These are phyloP conservation scores for Xylaria sp. DNA, from an alignment of 2,329 filamentous ascomycete genomes.

Conservation along the genomic window DNA sequence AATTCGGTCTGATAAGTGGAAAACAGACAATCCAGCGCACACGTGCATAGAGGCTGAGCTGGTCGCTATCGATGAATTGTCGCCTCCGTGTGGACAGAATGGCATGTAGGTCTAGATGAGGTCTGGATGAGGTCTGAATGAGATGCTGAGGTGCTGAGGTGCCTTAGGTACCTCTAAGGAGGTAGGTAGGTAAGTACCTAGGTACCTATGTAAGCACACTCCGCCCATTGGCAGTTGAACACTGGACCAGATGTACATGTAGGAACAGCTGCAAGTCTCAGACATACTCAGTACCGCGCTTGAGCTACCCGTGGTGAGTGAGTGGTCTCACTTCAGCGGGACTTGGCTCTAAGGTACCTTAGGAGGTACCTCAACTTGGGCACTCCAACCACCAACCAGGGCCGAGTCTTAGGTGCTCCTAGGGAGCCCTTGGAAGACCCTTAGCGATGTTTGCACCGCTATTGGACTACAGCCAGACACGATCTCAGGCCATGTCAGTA, in stretches of 20 bases:
- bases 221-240: too few relatives aligned
- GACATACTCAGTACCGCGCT: not conserved
- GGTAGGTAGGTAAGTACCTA: not conserved
- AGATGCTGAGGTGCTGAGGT: too few relatives aligned
- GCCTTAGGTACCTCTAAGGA: not conserved
- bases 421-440: too few relatives aligned
- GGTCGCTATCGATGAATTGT: not conserved
- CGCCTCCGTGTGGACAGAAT: too few relatives aligned
- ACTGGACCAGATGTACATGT: not conserved
- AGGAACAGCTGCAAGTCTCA: slow-evolving; percentile 21
- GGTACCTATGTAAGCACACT: not conserved
- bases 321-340: slow-evolving; percentile 12
- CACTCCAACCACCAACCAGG: too few relatives aligned
- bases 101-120: too few relatives aligned
- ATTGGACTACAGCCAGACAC: slow-evolving; percentile 8
- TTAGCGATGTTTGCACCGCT: too few relatives aligned
- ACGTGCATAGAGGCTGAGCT: slow-evolving; percentile 19
- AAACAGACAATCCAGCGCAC: slow-evolving; percentile 17
- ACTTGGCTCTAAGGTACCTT: not conserved
- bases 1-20: slow-evolving; percentile 19
- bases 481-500: slow-evolving; percentile 1
- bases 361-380: not conserved
- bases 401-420: too few relatives aligned
- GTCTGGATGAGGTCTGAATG: too few relatives aligned
- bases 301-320: not conserved